Evolutionary conservation across 306 rosid species (phyloP).

Genomic region (Trifolium fragiferum): DNA sequence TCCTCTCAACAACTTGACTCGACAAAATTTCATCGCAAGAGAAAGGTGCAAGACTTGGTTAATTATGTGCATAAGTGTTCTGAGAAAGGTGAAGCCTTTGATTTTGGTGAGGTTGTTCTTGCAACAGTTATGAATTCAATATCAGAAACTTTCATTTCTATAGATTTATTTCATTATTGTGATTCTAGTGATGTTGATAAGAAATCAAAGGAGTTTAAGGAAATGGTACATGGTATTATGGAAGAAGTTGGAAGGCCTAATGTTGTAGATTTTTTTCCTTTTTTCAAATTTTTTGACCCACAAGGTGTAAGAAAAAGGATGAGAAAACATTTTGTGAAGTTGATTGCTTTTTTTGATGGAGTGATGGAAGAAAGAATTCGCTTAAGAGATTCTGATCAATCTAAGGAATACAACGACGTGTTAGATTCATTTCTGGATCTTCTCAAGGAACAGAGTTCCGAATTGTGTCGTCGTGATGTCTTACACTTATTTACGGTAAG

Average conservation of each 20-base stretch:
- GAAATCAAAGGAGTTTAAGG: constrained; percentile 33
- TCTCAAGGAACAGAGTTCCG: background rate
- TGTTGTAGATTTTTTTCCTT: constrained; percentile 48
- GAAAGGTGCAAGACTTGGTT: constrained; percentile 26
- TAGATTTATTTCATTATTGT: constrained; percentile 28
- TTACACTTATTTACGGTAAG: constrained; percentile 27
- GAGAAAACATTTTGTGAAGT: background rate
- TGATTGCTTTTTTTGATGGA: constrained; percentile 11
- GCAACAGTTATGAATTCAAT: constrained; percentile 38
- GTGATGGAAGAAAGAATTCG: constrained; percentile 31
- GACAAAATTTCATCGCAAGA: constrained; percentile 20
- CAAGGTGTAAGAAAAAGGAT: constrained; percentile 26
- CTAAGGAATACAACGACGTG: constrained; percentile 20
- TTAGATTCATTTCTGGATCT: constrained; percentile 23
- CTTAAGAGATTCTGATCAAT: background rate
- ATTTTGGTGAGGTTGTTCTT: constrained; percentile 44
- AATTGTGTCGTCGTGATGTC: constrained; percentile 19
- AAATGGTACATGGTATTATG: constrained; percentile 16
- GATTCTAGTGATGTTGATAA: background rate
- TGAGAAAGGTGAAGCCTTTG: constrained; percentile 34
- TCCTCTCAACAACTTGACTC: constrained; percentile 22
- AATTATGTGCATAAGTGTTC: constrained; percentile 18
- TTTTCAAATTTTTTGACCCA: constrained; percentile 35
- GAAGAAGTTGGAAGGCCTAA: constrained; percentile 47
- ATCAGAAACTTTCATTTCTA: constrained; percentile 47